phyloP scores from a whole-genome alignment of 1,284 basidiomycete genomes.

The Exobasidium rhododendri region DNA sequence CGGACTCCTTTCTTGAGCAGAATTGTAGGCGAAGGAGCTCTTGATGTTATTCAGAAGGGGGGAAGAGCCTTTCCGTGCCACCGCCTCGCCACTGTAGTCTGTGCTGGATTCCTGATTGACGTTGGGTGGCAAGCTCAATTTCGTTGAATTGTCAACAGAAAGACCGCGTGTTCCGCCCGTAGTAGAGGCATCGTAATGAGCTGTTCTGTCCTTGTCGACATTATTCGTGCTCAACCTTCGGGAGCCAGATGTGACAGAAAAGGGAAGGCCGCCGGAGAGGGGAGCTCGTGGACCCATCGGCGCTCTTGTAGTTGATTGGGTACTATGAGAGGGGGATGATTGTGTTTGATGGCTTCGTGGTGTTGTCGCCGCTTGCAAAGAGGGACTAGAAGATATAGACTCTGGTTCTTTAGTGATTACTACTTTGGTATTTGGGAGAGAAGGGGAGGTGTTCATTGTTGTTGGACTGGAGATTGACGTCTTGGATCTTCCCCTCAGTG shows the following conservation, averaged over 20 bases:
- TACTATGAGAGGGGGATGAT: not conserved
- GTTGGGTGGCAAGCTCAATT: no score
- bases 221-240: not conserved
- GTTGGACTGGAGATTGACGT: not conserved
- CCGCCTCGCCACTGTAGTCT: no score
- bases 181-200: slow-evolving; percentile 4
- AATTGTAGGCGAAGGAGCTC: not conserved
- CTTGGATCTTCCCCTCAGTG: not conserved
- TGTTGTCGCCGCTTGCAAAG: not conserved
- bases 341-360: not conserved
- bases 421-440: not conserved
- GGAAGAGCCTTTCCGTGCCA: no score
- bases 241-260: not conserved
- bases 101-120: no score
- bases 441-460: not conserved
- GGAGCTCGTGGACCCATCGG: slow-evolving; percentile 4
- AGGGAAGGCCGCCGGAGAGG: not conserved
- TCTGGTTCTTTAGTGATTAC: not conserved
- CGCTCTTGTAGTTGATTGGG: not conserved
- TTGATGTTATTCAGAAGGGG: not conserved
- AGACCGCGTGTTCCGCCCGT: slow-evolving; percentile 13
- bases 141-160: not conserved
- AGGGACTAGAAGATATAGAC: not conserved
- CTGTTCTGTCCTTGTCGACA: not conserved
- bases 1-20: not conserved